Base-by-base conservation (phyloP, 1,284 basidiomycete genomes). In the Naganishia sp. region DNA sequence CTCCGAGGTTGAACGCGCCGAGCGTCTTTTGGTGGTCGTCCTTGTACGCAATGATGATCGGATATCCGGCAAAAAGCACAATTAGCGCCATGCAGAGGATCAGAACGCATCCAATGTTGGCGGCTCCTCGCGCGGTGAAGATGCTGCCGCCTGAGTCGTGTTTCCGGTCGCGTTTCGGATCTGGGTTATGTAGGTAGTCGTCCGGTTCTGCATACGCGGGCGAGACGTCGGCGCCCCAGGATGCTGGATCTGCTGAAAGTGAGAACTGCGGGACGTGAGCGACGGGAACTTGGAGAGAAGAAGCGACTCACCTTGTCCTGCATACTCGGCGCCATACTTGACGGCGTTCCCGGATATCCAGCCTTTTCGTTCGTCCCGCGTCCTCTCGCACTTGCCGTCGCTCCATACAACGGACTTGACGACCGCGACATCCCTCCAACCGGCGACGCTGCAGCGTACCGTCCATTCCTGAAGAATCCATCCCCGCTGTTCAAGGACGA, bases 81-180 rank as follows among this genome's bases (percentile, higher is more conserved):
- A 91, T 73, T 23, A 92, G 81, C 11, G 84, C 85, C 3, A 84
- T 60, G 49, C 82, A 80, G 7, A 93, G 83, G 33, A 92, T 57
- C 23, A 86, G 65, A 13, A 93, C 80, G 76, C 89, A 92, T 13
- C 90, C 90, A 4, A 92, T 79, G 77, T 93, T 93, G 55, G 84
- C 79, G 6, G 91, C 70, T 25, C 90, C 90, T 74, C 90, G 84
- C 55, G 77, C 75, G 11, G 90, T 91, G 73, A 91, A 86, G 48
- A 91, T 81, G 56, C 81, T 83, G 5, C 87, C 85, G 13, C 85
- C 84, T 60, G 78, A 77, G 74, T 89, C 88, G 57, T 80, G 78
- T 66, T 83, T 85, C 67, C 84, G 78, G 75, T 91, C 89, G 54
- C 88, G 82, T 53, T 83, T 83, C 3, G 90, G 88, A 75, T 83